These are phyloP conservation scores for Malus hybrid DNA, from an alignment of 331 rosid genomes.

Conservation along the genomic window DNA sequence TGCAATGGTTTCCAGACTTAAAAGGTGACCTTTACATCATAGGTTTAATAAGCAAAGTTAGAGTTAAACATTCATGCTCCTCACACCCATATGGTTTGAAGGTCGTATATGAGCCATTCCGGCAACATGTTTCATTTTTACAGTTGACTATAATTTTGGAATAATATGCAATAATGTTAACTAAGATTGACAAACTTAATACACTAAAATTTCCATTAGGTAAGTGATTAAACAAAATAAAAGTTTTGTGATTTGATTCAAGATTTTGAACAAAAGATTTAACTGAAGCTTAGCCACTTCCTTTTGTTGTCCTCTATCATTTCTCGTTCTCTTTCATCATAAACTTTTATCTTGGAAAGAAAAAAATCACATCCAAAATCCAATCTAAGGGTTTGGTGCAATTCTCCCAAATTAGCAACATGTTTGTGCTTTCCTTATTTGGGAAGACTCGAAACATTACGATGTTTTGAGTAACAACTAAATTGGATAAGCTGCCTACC, in stretches of 20 bases:
- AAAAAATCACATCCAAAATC: not conserved
- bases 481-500: not conserved
- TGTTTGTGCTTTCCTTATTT: not conserved
- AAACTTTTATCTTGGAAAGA: not conserved
- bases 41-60: no score
- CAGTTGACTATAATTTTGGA: not conserved
- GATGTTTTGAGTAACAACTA: not conserved
- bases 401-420: not conserved
- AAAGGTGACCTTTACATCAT: no score
- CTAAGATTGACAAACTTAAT: not conserved
- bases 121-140: not conserved
- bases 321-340: not conserved
- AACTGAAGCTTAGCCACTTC: not conserved
- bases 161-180: not conserved
- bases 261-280: not conserved
- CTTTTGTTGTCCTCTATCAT: not conserved
- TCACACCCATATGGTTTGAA: not conserved
- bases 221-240: not conserved
- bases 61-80: not conserved
- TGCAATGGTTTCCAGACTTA: no score
- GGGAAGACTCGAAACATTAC: not conserved
- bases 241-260: not conserved
- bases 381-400: not conserved
- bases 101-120: not conserved
- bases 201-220: not conserved